Percentiles rank a stretch among this genome's conserved stretches.
These are phyloP conservation scores for Dryadomyces quercivorus DNA, from an alignment of 2,329 filamentous ascomycete genomes.

Conservation along the genomic window DNA sequence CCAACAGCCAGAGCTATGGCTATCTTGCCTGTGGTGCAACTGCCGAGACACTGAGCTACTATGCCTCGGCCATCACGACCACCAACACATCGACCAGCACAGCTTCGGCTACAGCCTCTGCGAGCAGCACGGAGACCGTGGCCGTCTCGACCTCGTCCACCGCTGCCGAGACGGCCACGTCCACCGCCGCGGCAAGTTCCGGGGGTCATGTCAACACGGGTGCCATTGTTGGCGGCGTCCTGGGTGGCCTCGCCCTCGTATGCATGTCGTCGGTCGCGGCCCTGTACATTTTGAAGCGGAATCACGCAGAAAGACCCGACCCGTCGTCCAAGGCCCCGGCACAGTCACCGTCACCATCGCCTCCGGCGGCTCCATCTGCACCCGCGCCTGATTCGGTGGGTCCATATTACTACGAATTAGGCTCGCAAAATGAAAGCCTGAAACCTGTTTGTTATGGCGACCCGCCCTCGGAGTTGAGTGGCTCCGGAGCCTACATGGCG, in stretches of 20 bases:
- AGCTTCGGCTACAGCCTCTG: not conserved
- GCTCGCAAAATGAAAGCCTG: not conserved
- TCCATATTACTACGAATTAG: not conserved
- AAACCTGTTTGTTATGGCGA: not conserved
- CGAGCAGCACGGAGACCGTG: not conserved
- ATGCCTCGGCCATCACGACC: not conserved
- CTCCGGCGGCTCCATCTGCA: not conserved
- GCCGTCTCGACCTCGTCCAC: not conserved
- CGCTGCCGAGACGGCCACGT: not conserved
- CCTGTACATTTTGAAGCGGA: constrained; percentile 10
- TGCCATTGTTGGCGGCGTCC: constrained; percentile 17
- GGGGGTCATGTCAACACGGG: constrained; percentile 21
- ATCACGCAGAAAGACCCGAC: not conserved
- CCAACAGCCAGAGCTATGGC: constrained; percentile 20
- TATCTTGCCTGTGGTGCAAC: constrained; percentile 22
- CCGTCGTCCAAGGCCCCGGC: not conserved
- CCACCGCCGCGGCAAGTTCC: not conserved
- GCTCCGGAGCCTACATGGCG: not conserved
- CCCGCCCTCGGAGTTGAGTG: not conserved
- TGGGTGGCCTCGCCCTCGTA: constrained; percentile 17
- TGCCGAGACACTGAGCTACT: constrained; percentile 3
- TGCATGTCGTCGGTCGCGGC: constrained; percentile 17
- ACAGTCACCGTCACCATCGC: not conserved
- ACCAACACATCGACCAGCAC: not conserved
- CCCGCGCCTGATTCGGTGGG: too few species aligned